Conservation (phyloP, 768 basidiomycete species). For the Cyathus striatus region DNA sequence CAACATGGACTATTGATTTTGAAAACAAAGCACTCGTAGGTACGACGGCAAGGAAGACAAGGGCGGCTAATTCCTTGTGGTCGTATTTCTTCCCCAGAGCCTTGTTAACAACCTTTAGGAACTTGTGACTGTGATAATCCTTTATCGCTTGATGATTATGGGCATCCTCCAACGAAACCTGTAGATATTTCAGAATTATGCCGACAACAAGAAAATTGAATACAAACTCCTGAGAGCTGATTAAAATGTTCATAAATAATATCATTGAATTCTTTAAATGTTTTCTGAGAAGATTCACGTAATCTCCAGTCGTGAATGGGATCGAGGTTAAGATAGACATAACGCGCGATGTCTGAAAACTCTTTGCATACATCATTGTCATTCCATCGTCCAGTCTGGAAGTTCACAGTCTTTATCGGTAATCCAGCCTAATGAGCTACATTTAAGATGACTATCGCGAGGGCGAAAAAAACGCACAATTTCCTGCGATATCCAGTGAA, state of each 20-base stretch:
- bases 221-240: too few relatives aligned
- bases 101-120: slow-evolving; percentile 24
- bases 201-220: background rate
- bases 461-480: slow-evolving; percentile 37
- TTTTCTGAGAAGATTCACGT: slow-evolving; percentile 29
- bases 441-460: background rate
- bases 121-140: slow-evolving; percentile 18
- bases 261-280: slow-evolving; percentile 21
- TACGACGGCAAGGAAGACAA: slow-evolving; percentile 47
- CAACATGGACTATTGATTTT: slow-evolving; percentile 46
- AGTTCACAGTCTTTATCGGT: slow-evolving; percentile 30
- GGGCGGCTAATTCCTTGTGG: slow-evolving; percentile 34
- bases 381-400: slow-evolving; percentile 22
- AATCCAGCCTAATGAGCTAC: slow-evolving; percentile 37
- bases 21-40: slow-evolving; percentile 55
- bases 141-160: slow-evolving; percentile 11
- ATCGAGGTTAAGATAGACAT: slow-evolving; percentile 39
- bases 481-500: slow-evolving; percentile 55
- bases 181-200: background rate
- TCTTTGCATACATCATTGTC: slow-evolving; percentile 34
- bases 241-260: slow-evolving; percentile 25
- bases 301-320: slow-evolving; percentile 43
- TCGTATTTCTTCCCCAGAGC: slow-evolving; percentile 11
- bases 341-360: slow-evolving; percentile 47
- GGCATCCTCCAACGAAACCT: slow-evolving; percentile 8